Base-by-base conservation (phyloP, 495 filamentous ascomycete genomes). In the Aspergillus steynii region DNA sequence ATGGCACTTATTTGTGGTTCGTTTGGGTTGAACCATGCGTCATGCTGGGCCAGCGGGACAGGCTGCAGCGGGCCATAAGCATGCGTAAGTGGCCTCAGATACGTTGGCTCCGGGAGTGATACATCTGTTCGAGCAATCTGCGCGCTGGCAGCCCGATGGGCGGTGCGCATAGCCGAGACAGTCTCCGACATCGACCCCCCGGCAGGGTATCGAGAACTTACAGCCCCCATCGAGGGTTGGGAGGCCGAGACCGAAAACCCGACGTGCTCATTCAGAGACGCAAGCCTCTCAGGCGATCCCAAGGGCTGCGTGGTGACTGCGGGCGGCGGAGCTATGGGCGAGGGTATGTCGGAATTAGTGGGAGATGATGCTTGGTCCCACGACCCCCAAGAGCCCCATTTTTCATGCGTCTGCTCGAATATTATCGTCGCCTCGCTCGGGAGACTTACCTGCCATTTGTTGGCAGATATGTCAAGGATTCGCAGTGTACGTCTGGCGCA, bases 371-470 rank as follows among this genome's bases (percentile, higher is more conserved):
- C 66, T 68, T 74, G 73, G 56, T 74, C 77, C 78, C 78, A 77
- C 0, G 75, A 74, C 4, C 77, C 77, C 75, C 78, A 77, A 0
- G 74, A 77, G 0, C 79, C 80, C 74, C 80, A 88, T 77, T 82
- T 86, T 8, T 66, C 60, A 60, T 86, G 82, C 0, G 83, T 84
- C 42, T 92, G 85, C 52, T 84, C 82, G 20, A 99, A 81, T 9
- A 96, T 85, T 2, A 81, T 70, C 2, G 82, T 77, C 0, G 94
- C 95, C 72, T 97, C 93, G 60, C 89, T 86, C 0, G 96, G 96
- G 15, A 98, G 74, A 45, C 91, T 86, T 20, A 97, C 85, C 10
- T 88, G 88, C 95, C 95, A 98, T 61, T 92, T 92, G 28, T 85
- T 83, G 6, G 90, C 90, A n/a, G 96, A 85, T 29, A 94, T 84